Conservation (phyloP, 2,329 filamentous ascomycete species). For the Drechslerella dactyloides region DNA sequence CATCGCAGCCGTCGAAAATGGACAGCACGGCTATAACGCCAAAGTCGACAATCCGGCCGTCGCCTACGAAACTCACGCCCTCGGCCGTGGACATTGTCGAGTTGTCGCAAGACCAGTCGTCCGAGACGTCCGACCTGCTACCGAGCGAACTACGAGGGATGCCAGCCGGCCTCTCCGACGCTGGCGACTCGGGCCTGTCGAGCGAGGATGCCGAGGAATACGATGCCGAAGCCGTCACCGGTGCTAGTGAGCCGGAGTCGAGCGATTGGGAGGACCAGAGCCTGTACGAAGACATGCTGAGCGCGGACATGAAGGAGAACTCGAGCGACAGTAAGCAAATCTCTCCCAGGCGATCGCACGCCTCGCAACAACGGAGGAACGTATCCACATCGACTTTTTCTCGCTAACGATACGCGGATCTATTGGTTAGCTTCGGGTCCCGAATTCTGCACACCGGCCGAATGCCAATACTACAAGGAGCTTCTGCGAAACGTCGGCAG, state of each 20-base stretch:
- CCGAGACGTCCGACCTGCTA: constrained; percentile 56
- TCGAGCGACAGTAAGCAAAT: constrained; percentile 61
- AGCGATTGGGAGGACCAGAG: constrained; percentile 71
- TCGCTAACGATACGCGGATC: no score
- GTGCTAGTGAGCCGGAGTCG: constrained; percentile 51
- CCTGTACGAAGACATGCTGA: constrained; percentile 68
- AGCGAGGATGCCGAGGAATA: constrained; percentile 57
- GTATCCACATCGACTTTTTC: no score
- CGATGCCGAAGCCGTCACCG: constrained; percentile 49
- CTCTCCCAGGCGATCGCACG: no score
- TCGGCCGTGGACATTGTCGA: constrained; percentile 54
- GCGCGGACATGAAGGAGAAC: constrained; percentile 64
- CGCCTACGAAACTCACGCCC: constrained; percentile 42
- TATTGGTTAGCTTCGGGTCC: constrained; percentile 56
- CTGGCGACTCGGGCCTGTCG: constrained; percentile 45
- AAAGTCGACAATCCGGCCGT: constrained; percentile 49
- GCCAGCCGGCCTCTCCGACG: constrained; percentile 33
- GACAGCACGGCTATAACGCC: constrained; percentile 49
- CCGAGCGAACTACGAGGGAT: constrained; percentile 55
- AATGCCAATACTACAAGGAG: constrained; percentile 72
- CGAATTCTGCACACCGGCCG: constrained; percentile 69
- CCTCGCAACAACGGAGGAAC: no score
- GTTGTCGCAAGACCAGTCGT: constrained; percentile 51
- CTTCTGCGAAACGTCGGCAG: constrained; percentile 79
- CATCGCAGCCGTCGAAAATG: constrained; percentile 19